phyloP scores from a whole-genome alignment of 2,329 filamentous ascomycete genomes.

The Dothistroma pini region DNA sequence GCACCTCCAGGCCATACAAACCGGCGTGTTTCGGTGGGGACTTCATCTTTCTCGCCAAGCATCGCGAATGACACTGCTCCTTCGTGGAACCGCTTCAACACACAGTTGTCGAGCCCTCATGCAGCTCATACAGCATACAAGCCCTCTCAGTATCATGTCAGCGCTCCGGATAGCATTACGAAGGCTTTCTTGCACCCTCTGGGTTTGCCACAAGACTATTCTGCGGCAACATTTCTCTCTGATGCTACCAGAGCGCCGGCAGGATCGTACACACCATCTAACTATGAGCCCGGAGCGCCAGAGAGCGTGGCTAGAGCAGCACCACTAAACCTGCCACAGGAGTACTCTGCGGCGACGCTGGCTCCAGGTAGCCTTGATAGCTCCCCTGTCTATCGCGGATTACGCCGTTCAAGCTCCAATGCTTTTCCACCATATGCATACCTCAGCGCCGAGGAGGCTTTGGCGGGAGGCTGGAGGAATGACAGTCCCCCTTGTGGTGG shows the following conservation, averaged over 20 bases:
- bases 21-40: background rate
- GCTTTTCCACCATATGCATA: conserved; percentile 11
- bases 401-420: conserved; percentile 3
- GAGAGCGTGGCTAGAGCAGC: conserved; percentile 11
- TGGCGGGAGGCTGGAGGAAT: conserved; percentile 16
- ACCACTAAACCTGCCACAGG: conserved; percentile 18
- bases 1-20: background rate
- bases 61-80: background rate
- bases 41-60: background rate
- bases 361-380: conserved; percentile 1
- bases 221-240: background rate
- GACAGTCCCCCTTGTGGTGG: background rate
- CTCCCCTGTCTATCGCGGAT: conserved; percentile 13
- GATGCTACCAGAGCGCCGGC: background rate
- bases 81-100: background rate
- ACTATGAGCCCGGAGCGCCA: conserved; percentile 11
- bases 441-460: conserved; percentile 16
- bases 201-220: background rate
- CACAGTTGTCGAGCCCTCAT: background rate
- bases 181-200: background rate
- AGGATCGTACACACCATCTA: conserved; percentile 18
- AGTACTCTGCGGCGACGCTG: conserved; percentile 17
- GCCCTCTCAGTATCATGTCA: background rate
- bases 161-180: background rate
- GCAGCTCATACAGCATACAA: background rate